phyloP scores from a whole-genome alignment of 768 basidiomycete genomes.

The Dendrothele bispora region DNA sequence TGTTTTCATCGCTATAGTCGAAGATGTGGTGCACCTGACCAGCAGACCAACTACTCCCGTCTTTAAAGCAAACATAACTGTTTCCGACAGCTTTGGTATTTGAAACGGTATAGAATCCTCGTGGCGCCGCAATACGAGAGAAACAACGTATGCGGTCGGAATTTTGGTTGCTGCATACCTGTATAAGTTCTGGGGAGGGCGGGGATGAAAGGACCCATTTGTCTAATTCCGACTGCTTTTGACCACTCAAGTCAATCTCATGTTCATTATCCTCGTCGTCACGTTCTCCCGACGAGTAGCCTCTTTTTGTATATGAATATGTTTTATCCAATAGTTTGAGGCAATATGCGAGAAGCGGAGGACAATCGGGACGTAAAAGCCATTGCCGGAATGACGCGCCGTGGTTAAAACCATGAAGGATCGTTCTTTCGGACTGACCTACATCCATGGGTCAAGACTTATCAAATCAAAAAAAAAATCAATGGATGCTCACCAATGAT shows the following conservation, averaged over 20 bases:
- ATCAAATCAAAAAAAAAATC: too few species aligned
- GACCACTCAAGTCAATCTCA: too few species aligned
- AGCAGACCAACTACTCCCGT: background rate
- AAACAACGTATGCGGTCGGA: background rate
- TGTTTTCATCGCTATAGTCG: background rate
- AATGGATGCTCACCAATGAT: constrained; percentile 15
- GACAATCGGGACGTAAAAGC: constrained; percentile 10
- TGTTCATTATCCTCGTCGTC: background rate
- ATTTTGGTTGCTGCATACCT: too few species aligned
- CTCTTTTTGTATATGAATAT: background rate
- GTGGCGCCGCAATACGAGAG: background rate
- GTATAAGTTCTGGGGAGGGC: too few species aligned
- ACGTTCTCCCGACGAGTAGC: background rate
- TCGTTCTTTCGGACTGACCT: constrained; percentile 5
- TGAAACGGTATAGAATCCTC: background rate
- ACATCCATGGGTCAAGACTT: background rate
- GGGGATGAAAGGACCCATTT: too few species aligned
- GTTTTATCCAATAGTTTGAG: constrained; percentile 13
- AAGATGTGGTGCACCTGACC: background rate
- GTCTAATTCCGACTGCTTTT: too few species aligned
- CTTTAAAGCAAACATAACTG: background rate
- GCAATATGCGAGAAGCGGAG: constrained; percentile 2
- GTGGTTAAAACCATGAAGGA: constrained; percentile 13
- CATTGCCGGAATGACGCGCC: constrained; percentile 7
- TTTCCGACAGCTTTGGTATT: background rate